Evolutionary conservation across 2,329 filamentous ascomycete species (phyloP).

Genomic region (Trichoderma endophyticum): DNA sequence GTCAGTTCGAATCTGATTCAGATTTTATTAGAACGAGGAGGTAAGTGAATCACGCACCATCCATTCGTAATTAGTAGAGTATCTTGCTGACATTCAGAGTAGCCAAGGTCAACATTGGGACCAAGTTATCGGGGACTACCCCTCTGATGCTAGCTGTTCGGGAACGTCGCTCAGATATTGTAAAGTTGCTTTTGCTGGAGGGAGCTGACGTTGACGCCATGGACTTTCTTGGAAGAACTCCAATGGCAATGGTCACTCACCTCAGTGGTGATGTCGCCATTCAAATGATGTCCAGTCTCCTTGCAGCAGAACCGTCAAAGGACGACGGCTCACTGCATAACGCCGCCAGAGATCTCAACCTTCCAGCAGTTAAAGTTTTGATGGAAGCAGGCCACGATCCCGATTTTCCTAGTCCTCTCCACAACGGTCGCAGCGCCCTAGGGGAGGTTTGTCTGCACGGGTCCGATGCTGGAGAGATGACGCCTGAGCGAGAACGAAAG

Average conservation of each 20-base stretch:
- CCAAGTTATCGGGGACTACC: conserved; percentile 50
- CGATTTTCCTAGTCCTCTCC: conserved; percentile 61
- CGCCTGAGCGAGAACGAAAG: conserved; percentile 46
- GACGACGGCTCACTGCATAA: conserved; percentile 68
- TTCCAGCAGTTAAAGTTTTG: conserved; percentile 54
- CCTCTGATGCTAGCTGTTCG: conserved; percentile 60
- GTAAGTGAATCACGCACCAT: conserved; percentile 26
- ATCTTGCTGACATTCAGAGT: conserved; percentile 21
- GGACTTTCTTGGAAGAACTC: conserved; percentile 56
- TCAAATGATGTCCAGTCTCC: conserved; percentile 52
- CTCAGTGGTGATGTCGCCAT: conserved; percentile 52
- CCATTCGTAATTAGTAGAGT: background rate
- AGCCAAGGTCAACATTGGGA: conserved; percentile 58
- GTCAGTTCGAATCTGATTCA: conserved; percentile 58
- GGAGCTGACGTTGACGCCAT: conserved; percentile 58
- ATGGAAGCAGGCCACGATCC: conserved; percentile 59
- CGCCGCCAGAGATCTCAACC: conserved; percentile 57
- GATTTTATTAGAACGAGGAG: conserved; percentile 48
- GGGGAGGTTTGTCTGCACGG: conserved; percentile 61
- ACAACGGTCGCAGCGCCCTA: conserved; percentile 60
- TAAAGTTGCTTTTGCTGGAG: conserved; percentile 53
- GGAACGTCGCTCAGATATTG: conserved; percentile 53
- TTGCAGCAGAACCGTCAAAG: conserved; percentile 53
- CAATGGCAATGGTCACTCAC: conserved; percentile 57
- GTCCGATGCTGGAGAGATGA: conserved; percentile 44